A percentile compares a stretch with the other conserved stretches of the same genome.
phyloP scores from a whole-genome alignment of 1,284 basidiomycete species.

The Ceratobasidium sp. region DNA sequence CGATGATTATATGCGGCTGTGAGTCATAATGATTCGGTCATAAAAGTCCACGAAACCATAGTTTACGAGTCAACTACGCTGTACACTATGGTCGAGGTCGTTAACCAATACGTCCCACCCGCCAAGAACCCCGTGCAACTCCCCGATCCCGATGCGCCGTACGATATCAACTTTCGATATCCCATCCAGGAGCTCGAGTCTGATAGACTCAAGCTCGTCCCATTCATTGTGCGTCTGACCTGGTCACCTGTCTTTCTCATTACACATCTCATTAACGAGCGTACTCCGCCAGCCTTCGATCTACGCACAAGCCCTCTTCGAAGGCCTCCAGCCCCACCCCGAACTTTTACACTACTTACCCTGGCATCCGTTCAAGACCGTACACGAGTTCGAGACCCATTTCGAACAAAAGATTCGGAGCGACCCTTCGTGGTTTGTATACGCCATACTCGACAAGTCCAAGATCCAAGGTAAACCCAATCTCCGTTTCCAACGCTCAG shows the following conservation, averaged over 20 bases:
- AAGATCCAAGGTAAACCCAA: conserved; percentile 39
- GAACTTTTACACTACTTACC: conserved; percentile 37
- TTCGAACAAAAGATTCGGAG: conserved; percentile 34
- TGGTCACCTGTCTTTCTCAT: background rate
- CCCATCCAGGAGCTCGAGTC: conserved; percentile 39
- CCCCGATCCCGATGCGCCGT: conserved; percentile 21
- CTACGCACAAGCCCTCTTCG: conserved; percentile 32
- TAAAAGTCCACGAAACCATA: background rate
- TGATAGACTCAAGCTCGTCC: conserved; percentile 40
- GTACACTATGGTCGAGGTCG: background rate
- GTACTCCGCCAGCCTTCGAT: conserved; percentile 37
- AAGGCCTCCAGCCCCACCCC: conserved; percentile 35
- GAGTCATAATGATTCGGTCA: conserved; percentile 14
- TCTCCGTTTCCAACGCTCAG: conserved; percentile 24
- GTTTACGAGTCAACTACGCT: background rate
- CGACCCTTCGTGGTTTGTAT: conserved; percentile 40
- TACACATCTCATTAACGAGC: background rate
- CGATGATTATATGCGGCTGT: background rate
- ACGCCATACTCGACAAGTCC: conserved; percentile 45
- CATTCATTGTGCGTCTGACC: conserved; percentile 39
- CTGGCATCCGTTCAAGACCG: conserved; percentile 31
- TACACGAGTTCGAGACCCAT: conserved; percentile 30
- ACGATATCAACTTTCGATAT: conserved; percentile 39
- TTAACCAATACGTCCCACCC: conserved; percentile 8
- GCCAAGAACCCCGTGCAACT: conserved; percentile 6